Percentiles rank a stretch among this genome's conserved stretches.
Evolutionary conservation across 2,329 filamentous ascomycete genomes (phyloP).

Genomic region (Sporothrix pallida): DNA sequence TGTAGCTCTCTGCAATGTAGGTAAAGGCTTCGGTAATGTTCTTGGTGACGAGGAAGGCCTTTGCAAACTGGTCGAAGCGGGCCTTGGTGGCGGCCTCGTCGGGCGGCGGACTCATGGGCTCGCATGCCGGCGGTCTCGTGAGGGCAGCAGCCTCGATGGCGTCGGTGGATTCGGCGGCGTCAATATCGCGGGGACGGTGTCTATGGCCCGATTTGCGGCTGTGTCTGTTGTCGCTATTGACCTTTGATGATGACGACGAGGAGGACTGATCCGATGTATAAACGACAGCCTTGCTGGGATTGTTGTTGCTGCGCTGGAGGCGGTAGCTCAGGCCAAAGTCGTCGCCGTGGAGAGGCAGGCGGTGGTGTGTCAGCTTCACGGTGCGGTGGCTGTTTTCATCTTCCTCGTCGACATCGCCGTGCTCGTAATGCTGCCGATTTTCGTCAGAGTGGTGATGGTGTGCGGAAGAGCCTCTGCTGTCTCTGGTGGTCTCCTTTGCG

Average conservation of each 20-base stretch:
- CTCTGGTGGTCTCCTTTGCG: neutral
- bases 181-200: neutral
- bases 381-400: neutral
- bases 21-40: conserved; percentile 41
- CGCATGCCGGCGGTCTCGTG: conserved; percentile 31
- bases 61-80: conserved; percentile 40
- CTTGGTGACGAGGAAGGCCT: conserved; percentile 41
- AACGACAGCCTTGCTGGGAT: neutral
- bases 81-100: conserved; percentile 38
- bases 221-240: neutral
- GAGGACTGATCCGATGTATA: neutral
- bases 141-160: neutral
- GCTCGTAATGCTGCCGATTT: neutral
- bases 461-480: neutral
- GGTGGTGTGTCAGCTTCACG: conserved; percentile 5
- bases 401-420: neutral
- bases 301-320: conserved; percentile 20
- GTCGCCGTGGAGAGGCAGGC: neutral
- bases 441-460: neutral
- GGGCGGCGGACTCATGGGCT: conserved; percentile 38
- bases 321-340: neutral
- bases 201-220: neutral
- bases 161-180: neutral
- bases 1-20: conserved; percentile 41
- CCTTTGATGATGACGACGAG: too few species aligned